A percentile compares a stretch with the other conserved stretches of the same genome.
Conservation (phyloP, 305 asterid genomes). For the Fraxinus xanthoxyloides region DNA sequence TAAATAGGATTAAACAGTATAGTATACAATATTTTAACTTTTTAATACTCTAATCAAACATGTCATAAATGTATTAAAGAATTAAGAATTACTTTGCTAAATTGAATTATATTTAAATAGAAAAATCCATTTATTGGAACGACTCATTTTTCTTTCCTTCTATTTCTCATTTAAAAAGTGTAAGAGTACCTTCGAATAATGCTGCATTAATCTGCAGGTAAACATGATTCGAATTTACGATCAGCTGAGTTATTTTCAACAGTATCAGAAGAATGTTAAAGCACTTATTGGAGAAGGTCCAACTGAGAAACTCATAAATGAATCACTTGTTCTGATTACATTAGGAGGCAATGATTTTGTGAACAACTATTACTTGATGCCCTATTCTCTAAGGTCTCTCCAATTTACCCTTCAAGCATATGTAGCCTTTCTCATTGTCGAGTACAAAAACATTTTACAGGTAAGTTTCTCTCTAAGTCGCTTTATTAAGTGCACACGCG, state of each 20-base stretch:
- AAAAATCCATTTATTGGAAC: background rate
- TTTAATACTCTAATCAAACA: background rate
- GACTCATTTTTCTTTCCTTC: background rate
- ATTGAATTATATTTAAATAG: background rate
- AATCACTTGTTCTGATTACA: constrained; percentile 48
- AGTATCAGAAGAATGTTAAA: constrained; percentile 50
- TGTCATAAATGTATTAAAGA: background rate
- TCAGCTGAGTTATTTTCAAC: constrained; percentile 43
- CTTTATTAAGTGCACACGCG: background rate
- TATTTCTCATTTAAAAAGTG: background rate
- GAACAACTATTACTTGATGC: constrained; percentile 62
- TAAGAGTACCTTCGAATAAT: background rate
- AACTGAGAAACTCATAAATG: constrained; percentile 34
- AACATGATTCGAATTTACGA: constrained; percentile 52
- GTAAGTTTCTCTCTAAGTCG: constrained; percentile 20
- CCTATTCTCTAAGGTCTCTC: constrained; percentile 49
- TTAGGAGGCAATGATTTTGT: constrained; percentile 83
- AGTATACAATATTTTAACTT: background rate
- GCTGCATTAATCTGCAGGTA: constrained; percentile 36
- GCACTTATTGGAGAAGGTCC: constrained; percentile 35
- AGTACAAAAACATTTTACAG: constrained; percentile 56
- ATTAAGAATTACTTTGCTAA: background rate
- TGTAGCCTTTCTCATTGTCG: constrained; percentile 51
- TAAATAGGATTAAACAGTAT: background rate
- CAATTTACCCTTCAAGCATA: constrained; percentile 47